Percentiles rank a stretch among this genome's conserved stretches.
Evolutionary conservation across 108 stramenopile species (phyloP).

Genomic region (Nannochloropsis salina): DNA sequence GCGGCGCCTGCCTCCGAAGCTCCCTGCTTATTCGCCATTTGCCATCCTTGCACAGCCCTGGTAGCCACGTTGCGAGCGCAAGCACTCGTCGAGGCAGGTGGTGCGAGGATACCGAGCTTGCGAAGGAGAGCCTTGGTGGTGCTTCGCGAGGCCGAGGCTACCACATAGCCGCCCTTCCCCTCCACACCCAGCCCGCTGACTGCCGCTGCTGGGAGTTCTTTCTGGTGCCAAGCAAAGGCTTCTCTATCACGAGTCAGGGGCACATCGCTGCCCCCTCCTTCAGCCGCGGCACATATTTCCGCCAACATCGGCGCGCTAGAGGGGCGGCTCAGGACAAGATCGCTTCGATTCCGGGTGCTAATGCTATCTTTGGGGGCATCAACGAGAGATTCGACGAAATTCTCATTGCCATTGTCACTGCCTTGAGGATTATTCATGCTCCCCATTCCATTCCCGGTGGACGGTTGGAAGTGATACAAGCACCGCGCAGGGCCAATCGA

Average conservation of each 20-base stretch:
- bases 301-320: background rate
- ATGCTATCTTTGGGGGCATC: too few species aligned
- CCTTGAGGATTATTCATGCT: background rate
- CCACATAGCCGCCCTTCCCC: too few species aligned
- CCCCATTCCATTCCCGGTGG: background rate
- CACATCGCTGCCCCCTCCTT: too few species aligned
- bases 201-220: too few species aligned
- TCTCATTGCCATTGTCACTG: background rate
- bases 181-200: too few species aligned
- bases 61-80: background rate
- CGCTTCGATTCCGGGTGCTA: background rate
- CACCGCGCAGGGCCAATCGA: background rate
- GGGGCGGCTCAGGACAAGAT: background rate
- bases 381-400: too few species aligned
- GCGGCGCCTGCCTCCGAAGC: background rate
- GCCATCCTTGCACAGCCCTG: background rate
- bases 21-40: background rate
- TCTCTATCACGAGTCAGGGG: too few species aligned
- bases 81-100: background rate
- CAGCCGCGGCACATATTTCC: too few species aligned
- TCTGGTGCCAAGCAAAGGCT: too few species aligned
- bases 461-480: background rate
- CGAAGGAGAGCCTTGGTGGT: slow-evolving; percentile 9
- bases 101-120: background rate
- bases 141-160: background rate